Evolutionary conservation across 176 grass and related monocot species (phyloP).

Genomic region (Echinochloa phyllopogon): DNA sequence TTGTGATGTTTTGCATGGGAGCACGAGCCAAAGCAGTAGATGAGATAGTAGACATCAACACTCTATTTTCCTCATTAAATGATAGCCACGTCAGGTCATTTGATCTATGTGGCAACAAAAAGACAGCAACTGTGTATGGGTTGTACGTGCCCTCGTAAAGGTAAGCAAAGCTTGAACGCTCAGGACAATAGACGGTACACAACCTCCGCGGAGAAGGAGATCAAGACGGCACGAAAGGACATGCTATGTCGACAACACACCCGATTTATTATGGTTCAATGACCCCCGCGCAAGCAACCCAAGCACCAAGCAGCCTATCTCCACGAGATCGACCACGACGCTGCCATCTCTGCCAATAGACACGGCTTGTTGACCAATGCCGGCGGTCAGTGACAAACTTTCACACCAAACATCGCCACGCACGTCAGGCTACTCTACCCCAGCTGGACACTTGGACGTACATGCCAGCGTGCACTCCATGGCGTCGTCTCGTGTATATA

Average conservation of each 20-base stretch:
- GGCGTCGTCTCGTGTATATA: not conserved
- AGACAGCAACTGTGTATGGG: no score
- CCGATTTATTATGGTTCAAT: slow-evolving; percentile 3
- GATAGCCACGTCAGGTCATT: no score
- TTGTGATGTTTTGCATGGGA: no score
- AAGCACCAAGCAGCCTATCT: not conserved
- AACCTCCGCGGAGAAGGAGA: not conserved
- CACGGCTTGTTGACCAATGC: not conserved
- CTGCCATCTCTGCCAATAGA: not conserved
- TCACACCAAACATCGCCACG: not conserved
- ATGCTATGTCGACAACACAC: not conserved
- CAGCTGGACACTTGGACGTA: not conserved
- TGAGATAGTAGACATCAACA: no score
- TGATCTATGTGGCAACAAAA: no score
- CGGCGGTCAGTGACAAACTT: not conserved
- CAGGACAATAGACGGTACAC: not conserved
- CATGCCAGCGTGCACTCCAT: not conserved
- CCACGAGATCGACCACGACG: not conserved
- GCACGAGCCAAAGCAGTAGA: no score
- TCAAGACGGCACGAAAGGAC: not conserved
- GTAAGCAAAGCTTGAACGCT: not conserved
- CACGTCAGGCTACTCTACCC: not conserved
- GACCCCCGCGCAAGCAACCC: not conserved
- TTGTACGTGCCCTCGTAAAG: no score
- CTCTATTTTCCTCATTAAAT: no score